Conservation (phyloP, 495 filamentous ascomycete genomes). For the Evernia prunastri region DNA sequence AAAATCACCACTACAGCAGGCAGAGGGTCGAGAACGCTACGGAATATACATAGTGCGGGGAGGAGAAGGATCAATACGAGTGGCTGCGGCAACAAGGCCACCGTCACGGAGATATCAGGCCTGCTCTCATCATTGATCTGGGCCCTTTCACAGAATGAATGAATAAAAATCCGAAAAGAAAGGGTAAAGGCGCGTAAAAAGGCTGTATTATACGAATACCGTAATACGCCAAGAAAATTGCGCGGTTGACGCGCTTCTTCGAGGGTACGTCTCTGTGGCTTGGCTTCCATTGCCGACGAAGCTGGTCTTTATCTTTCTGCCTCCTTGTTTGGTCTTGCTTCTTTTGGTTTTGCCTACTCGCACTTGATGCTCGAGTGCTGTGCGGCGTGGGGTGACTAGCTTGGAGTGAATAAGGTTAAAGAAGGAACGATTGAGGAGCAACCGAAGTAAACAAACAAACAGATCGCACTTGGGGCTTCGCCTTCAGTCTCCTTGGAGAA, state of each 20-base stretch:
- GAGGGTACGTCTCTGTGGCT: background rate
- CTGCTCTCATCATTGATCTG: no score
- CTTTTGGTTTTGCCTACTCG: background rate
- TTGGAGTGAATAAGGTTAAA: background rate
- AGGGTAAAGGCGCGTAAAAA: no score
- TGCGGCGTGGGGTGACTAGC: background rate
- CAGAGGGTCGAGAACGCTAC: no score
- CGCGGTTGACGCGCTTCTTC: slow-evolving; percentile 2
- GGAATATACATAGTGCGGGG: no score
- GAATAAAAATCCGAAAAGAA: no score
- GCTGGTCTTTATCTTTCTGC: background rate
- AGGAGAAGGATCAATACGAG: no score
- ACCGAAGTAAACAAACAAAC: background rate
- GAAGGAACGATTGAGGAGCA: background rate
- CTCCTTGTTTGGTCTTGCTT: background rate
- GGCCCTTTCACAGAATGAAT: no score
- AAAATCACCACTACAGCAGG: no score
- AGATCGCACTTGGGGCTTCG: background rate
- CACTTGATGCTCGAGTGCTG: background rate
- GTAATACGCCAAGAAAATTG: background rate
- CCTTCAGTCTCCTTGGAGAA: background rate
- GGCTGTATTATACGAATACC: no score
- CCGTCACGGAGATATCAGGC: no score
- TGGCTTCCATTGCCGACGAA: background rate
- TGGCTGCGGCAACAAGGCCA: no score